Conservation (phyloP, 2,329 filamentous ascomycete genomes). For the Magnaporthiopsis rhizophila region DNA sequence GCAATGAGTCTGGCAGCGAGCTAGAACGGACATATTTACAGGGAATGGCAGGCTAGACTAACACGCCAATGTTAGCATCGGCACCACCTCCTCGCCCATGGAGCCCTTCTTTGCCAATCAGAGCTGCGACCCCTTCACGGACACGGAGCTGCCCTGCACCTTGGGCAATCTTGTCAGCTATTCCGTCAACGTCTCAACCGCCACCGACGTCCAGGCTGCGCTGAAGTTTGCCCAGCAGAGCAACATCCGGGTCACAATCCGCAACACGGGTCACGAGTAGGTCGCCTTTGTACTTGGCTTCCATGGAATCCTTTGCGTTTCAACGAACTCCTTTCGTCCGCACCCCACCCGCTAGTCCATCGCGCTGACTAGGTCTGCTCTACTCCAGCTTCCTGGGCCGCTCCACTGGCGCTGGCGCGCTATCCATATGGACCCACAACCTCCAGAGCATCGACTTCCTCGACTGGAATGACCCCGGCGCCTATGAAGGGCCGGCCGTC, state of each 20-base stretch:
- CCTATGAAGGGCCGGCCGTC: conserved; percentile 1
- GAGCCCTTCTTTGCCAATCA: conserved; percentile 9
- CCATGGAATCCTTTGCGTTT: background rate
- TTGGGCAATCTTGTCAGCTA: conserved; percentile 31
- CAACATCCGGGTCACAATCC: conserved; percentile 44
- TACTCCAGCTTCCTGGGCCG: conserved; percentile 22
- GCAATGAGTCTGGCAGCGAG: no score
- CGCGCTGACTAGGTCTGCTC: background rate
- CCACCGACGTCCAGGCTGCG: conserved; percentile 21
- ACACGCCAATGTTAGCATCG: conserved; percentile 12
- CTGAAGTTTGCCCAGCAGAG: conserved; percentile 33
- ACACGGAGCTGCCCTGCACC: conserved; percentile 25
- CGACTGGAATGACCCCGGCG: conserved; percentile 17
- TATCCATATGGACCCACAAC: conserved; percentile 42
- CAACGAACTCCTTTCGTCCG: background rate
- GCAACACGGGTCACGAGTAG: conserved; percentile 43
- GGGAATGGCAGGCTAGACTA: background rate
- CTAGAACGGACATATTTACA: background rate
- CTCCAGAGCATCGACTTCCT: conserved; percentile 33
- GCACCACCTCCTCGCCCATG: conserved; percentile 10
- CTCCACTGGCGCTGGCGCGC: conserved; percentile 34
- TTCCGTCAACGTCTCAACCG: conserved; percentile 17
- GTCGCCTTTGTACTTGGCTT: background rate
- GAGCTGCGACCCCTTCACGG: conserved; percentile 24
- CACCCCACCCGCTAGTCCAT: background rate